Conservation (phyloP, 805 yeast genomes). For the Tetrapisispora arboricola region DNA sequence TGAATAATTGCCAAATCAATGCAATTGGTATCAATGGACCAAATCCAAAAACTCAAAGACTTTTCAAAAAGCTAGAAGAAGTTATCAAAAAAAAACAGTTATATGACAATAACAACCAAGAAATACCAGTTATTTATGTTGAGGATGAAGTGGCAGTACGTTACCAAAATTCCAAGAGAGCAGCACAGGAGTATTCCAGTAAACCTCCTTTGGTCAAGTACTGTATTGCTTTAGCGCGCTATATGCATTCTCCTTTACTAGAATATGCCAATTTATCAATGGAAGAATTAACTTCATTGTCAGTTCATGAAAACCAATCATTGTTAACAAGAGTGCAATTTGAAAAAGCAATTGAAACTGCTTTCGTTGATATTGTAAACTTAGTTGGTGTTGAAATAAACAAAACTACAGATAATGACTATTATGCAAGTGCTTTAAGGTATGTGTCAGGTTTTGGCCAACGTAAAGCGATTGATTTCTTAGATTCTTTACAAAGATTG, state of each 20-base stretch:
- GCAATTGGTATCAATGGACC: conserved; percentile 86
- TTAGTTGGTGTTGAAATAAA: conserved; percentile 91
- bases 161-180: conserved; percentile 70
- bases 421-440: conserved; percentile 59
- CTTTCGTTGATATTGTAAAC: conserved; percentile 82
- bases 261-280: conserved; percentile 72
- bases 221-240: conserved; percentile 83
- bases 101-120: conserved; percentile 45
- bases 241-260: conserved; percentile 82
- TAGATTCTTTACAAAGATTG: conserved; percentile 60
- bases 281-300: conserved; percentile 58
- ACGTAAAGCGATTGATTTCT: conserved; percentile 80
- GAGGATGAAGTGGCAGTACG: conserved; percentile 90
- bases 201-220: conserved; percentile 72
- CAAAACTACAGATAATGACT: conserved; percentile 65
- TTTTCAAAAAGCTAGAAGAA: conserved; percentile 45
- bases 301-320: conserved; percentile 64
- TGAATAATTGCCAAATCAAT: conserved; percentile 67
- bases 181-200: conserved; percentile 71
- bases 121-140: conserved; percentile 66
- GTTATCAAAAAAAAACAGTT: conserved; percentile 49
- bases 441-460: conserved; percentile 91
- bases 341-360: conserved; percentile 59
- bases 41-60: conserved; percentile 57
- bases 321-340: conserved; percentile 56